phyloP scores from a whole-genome alignment of 768 basidiomycete species.

The Exsudoporus frostii region DNA sequence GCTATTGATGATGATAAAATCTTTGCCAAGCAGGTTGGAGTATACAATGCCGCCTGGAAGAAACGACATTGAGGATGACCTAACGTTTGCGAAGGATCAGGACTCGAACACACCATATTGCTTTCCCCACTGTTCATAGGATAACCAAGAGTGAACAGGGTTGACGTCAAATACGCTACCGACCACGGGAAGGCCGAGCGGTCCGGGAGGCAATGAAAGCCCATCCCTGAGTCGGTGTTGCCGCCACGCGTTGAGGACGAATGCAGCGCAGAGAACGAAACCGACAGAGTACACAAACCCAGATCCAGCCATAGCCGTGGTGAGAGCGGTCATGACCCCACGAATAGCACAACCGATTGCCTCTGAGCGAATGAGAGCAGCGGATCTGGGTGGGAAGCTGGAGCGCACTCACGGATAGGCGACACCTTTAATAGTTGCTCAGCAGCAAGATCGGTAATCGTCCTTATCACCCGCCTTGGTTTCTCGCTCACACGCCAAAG shows the following conservation, averaged over 20 bases:
- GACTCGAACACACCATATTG: slow-evolving; percentile 24
- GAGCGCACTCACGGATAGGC: background rate
- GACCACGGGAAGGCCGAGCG: slow-evolving; percentile 40
- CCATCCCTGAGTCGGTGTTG: slow-evolving; percentile 9
- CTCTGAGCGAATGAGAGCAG: background rate
- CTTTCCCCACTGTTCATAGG: slow-evolving; percentile 35
- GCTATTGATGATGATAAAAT: slow-evolving; percentile 28
- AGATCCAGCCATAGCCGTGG: background rate
- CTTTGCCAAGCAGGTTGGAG: slow-evolving; percentile 22
- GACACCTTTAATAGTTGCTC: background rate
- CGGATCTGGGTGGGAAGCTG: background rate
- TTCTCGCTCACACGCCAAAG: background rate
- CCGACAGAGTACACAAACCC: slow-evolving; percentile 2
- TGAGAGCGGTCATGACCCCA: too few relatives aligned
- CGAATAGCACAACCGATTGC: background rate
- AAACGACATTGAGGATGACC: background rate
- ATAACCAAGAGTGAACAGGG: slow-evolving; percentile 26
- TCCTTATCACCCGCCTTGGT: too few relatives aligned
- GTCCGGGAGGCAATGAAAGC: slow-evolving; percentile 47
- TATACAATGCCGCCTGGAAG: slow-evolving; percentile 26
- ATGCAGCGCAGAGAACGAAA: background rate
- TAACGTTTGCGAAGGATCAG: background rate
- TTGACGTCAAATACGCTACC: slow-evolving; percentile 25
- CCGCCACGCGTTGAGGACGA: slow-evolving; percentile 16
- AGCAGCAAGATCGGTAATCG: too few relatives aligned